Base-by-base conservation (phyloP, 2,329 filamentous ascomycete species). In the Aspergillus sp. region DNA sequence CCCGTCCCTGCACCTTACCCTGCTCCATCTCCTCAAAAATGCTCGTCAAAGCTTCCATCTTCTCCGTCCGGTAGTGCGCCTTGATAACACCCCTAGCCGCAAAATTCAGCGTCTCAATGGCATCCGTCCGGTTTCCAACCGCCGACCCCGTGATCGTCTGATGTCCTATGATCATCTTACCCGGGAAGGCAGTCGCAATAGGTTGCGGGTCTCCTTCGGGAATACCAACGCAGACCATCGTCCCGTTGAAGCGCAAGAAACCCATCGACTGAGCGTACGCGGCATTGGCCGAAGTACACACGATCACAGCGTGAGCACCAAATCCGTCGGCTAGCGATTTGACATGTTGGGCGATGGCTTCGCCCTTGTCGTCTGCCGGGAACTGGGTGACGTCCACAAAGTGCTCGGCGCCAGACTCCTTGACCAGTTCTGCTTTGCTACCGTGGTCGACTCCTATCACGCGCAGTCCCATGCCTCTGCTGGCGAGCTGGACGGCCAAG, bases 371-470 rank as follows among this genome's bases (percentile, higher is more conserved):
- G 47, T 75, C 69, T 33, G 56, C 54, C 4, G 67, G 63, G 55
- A 72, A 74, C 48, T 75, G 69, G 25, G 80, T 79, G 49, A 85
- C 71, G 52, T 84, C 80, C 49, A 86, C 70, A 65, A 86, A 86
- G 54, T 79, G 75, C 60, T 86, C 82, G 0, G 82, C 82, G 7
- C 83, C 83, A n/a, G 74, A 81, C 0, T 77, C 72, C 43, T 75
- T 74, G 7, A 79, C 75, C 2, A 85, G 60, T 10, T 76, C 57
- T 55, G 79, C 77, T 63, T 86, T 86, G 57, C 73, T 77, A 41
- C 76, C 78, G 54, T 80, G 74, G 60, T 86, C 84, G 60, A 86
- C 76, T 22, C 81, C 83, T 49, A 85, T 81, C 32, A 85, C 80
- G 41, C 83, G 75, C 53, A 81, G 71, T 9, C 79, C 81, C 72